Evolutionary conservation across 495 filamentous ascomycete species (phyloP), one percentile per base, ranked within the genome.

Genomic region (Hypoxylon fuscum): DNA sequence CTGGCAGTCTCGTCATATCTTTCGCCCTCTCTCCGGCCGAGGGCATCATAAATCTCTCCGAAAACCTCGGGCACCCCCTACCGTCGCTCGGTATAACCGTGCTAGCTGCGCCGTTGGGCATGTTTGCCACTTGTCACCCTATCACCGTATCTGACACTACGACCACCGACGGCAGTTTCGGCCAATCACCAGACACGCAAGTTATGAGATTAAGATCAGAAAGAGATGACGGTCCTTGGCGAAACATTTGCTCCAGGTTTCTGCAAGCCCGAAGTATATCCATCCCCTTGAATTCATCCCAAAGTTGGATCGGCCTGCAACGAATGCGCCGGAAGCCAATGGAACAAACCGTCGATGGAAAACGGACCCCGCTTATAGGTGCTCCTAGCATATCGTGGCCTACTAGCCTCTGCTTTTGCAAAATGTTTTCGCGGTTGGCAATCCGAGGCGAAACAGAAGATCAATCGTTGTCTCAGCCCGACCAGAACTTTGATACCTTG

Each of bases 401-500:
- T 44, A 76, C 78, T 17, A 72, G 68, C 25, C 76, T 81, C 2
- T 85, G 80, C 59, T 85, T 83, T 53, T 72, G 77, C 15, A 82
- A 77, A 60, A 68, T 61, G 27, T 56, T 68, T 40, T 59, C 67
- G 27, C 53, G 59, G 3, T 34, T 67, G 7, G 34, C 60, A 12
- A 63, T 70, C 15, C 50, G 62, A 38, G 46, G 35, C 14, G 69
- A 70, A 45, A n/a, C 53, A 42, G 61, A 63, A 11, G 67, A 70
- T 12, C 49, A 34, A n/a, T 44, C 55, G 1, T 17, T 18, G 35
- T 59, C 56, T 37, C 50, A 52, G 6, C 21, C 34, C n/a, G 59
- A 70, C 1, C 72, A 64, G 8, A 65, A 64, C 18, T 68, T 76
- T 34, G 88, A 94, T 68, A 88, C 89, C 17, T 66, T 96, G 22